phyloP scores from a whole-genome alignment of 1,284 basidiomycete species.

The Mycena citricolor region DNA sequence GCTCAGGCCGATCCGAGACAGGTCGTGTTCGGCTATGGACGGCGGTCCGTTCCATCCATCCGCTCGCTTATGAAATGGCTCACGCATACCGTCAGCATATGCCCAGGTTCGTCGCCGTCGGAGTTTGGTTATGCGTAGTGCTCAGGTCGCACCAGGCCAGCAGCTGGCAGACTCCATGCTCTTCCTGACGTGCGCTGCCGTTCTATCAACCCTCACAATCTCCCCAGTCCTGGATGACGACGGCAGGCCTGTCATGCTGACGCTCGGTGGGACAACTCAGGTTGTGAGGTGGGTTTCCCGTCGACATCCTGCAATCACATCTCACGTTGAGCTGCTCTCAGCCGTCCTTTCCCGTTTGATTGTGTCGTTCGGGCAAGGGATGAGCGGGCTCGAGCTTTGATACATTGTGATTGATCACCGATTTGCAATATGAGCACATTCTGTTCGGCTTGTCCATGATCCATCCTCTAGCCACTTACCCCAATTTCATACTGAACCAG shows the following conservation, averaged over 20 bases:
- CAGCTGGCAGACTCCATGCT: slow-evolving; percentile 28
- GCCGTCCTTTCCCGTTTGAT: slow-evolving; percentile 28
- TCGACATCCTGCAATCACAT: not conserved
- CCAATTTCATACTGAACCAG: too few relatives aligned
- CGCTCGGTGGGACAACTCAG: slow-evolving; percentile 23
- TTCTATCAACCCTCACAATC: slow-evolving; percentile 27
- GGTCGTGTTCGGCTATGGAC: slow-evolving; percentile 28
- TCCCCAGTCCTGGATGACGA: slow-evolving; percentile 23
- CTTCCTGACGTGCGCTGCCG: slow-evolving; percentile 27
- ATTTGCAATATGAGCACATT: too few relatives aligned
- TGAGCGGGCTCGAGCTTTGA: too few relatives aligned
- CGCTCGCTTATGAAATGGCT: not conserved
- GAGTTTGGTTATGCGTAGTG: too few relatives aligned
- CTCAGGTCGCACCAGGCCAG: too few relatives aligned
- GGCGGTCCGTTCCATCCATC: slow-evolving; percentile 14
- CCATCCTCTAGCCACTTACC: too few relatives aligned
- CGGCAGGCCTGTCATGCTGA: slow-evolving; percentile 24
- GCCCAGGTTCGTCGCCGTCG: not conserved
- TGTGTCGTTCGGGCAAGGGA: too few relatives aligned
- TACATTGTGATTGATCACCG: too few relatives aligned
- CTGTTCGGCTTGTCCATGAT: too few relatives aligned
- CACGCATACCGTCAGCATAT: not conserved
- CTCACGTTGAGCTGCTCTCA: not conserved
- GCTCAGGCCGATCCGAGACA: slow-evolving; percentile 25
- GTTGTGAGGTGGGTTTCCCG: slow-evolving; percentile 24